Percentiles rank a stretch among this genome's conserved stretches.
phyloP scores from a whole-genome alignment of 305 asterid genomes.

The Fraxinus xanthoxyloides region DNA sequence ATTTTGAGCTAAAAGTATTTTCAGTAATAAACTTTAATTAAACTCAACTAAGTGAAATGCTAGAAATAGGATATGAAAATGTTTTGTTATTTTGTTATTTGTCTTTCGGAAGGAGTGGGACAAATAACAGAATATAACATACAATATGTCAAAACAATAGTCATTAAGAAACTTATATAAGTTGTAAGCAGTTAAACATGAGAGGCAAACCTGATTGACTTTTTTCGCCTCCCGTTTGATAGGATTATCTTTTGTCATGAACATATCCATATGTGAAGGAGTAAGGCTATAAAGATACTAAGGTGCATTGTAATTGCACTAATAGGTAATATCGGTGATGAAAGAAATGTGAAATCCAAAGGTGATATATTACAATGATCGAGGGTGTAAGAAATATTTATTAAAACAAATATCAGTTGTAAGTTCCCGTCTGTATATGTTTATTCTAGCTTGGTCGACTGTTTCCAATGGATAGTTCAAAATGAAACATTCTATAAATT shows the following conservation, averaged over 20 bases:
- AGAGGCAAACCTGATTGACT: conserved; percentile 61
- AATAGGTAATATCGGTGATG: too few relatives aligned
- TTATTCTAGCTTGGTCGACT: too few relatives aligned
- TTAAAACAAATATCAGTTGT: too few relatives aligned
- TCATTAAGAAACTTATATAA: not conserved
- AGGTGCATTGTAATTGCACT: conserved; percentile 40
- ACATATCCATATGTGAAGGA: conserved; percentile 90
- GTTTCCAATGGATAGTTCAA: too few relatives aligned
- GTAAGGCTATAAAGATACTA: conserved; percentile 77
- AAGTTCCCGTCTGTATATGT: too few relatives aligned
- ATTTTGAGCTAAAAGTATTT: not conserved
- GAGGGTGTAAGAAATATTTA: too few relatives aligned
- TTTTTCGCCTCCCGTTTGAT: conserved; percentile 59
- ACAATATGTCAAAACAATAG: not conserved
- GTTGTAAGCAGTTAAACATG: not conserved
- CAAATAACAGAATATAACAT: not conserved
- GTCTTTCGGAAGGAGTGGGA: not conserved
- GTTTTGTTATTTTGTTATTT: not conserved
- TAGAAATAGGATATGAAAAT: not conserved
- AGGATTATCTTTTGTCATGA: conserved; percentile 86
- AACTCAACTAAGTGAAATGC: not conserved
- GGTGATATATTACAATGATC: too few relatives aligned
- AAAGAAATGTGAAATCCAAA: too few relatives aligned
- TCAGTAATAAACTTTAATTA: not conserved
- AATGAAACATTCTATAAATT: too few relatives aligned